Evolutionary conservation across 2,329 filamentous ascomycete genomes (phyloP).

Genomic region (Sporothrix euskadiensis): DNA sequence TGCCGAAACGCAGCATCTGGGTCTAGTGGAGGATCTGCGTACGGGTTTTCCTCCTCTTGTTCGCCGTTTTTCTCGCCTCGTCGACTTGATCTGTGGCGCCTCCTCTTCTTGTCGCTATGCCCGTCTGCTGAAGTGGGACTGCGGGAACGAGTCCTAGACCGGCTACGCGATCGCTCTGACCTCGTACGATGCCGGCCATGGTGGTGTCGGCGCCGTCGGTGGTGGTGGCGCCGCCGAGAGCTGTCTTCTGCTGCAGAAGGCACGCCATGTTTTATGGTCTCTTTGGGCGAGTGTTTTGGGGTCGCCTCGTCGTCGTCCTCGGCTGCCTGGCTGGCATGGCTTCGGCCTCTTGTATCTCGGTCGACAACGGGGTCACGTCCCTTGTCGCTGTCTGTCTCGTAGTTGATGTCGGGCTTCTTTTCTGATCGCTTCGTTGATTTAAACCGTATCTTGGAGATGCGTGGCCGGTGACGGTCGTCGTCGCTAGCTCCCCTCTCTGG

Average conservation of each 20-base stretch:
- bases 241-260: background rate
- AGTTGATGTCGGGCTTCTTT: background rate
- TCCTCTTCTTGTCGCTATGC: background rate
- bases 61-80: background rate
- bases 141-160: background rate
- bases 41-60: constrained; percentile 42
- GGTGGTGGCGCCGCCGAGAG: constrained; percentile 3
- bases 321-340: background rate
- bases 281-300: background rate
- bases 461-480: background rate
- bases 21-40: constrained; percentile 54
- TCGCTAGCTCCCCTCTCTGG: background rate
- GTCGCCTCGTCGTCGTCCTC: background rate
- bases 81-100: background rate
- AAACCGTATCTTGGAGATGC: constrained; percentile 3
- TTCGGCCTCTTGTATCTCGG: background rate
- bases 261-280: background rate
- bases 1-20: constrained; percentile 81
- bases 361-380: background rate
- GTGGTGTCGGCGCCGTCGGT: background rate
- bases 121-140: background rate
- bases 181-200: background rate
- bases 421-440: background rate
- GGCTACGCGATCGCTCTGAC: background rate
- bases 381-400: constrained; percentile 6